phyloP scores from a whole-genome alignment of 768 basidiomycete species.

The Tulasnella sp. region DNA sequence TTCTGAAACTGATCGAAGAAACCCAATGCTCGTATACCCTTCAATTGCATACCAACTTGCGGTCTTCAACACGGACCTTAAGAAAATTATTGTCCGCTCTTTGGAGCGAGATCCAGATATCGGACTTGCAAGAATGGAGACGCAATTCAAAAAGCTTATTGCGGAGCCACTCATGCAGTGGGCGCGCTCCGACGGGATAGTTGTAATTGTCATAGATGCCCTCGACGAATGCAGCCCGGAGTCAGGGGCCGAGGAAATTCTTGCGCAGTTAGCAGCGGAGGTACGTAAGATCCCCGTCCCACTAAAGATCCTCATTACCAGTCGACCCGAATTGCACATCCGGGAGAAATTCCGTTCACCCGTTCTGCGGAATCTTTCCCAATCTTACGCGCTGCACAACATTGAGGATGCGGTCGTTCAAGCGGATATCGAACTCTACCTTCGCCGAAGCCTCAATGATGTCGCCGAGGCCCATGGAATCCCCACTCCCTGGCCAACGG shows the following conservation, averaged over 20 bases:
- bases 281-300: conserved; percentile 32
- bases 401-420: conserved; percentile 17
- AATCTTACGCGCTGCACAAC: conserved; percentile 7
- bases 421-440: conserved; percentile 20
- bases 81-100: conserved; percentile 8
- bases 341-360: neutral
- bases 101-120: conserved; percentile 22
- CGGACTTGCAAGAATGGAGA: conserved; percentile 27
- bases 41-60: conserved; percentile 39
- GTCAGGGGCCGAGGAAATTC: conserved; percentile 23
- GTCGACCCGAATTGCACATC: conserved; percentile 36
- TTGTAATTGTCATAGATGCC: conserved; percentile 40
- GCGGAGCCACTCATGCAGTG: conserved; percentile 19
- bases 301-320: conserved; percentile 38
- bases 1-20: conserved; percentile 28
- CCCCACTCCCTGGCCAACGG: neutral
- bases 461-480: neutral
- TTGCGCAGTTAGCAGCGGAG: conserved; percentile 31
- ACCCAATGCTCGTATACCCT: conserved; percentile 33
- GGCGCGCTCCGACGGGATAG: neutral
- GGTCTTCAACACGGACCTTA: conserved; percentile 23
- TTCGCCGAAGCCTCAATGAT: neutral
- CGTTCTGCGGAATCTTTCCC: neutral
- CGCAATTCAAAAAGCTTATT: conserved; percentile 30
- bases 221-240: conserved; percentile 38